Evolutionary conservation across 1,284 basidiomycete species (phyloP).

Genomic region (Ustilago vetiveriae): DNA sequence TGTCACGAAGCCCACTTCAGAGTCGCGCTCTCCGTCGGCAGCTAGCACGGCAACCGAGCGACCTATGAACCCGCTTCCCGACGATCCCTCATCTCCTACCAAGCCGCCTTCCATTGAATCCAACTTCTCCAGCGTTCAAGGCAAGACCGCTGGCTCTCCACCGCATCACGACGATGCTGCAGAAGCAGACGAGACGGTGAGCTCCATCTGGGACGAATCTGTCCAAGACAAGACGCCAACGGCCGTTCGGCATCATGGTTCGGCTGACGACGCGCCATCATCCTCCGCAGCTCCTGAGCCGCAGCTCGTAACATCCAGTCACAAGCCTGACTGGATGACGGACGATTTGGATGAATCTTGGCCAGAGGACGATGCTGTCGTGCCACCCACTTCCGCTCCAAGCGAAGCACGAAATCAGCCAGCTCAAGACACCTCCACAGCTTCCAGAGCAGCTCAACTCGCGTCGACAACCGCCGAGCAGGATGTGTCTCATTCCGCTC

Average conservation of each 20-base stretch:
- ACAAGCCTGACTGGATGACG: slow-evolving; percentile 45
- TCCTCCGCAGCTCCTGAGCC: neutral
- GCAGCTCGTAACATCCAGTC: neutral
- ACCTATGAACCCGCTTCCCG: slow-evolving; percentile 1
- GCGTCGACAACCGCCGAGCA: neutral
- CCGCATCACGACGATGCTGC: slow-evolving; percentile 8
- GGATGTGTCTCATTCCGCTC: neutral
- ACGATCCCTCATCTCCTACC: slow-evolving; percentile 9
- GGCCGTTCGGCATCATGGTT: too few species aligned
- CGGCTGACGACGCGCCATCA: neutral
- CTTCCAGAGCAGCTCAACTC: neutral
- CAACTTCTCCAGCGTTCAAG: slow-evolving; percentile 49
- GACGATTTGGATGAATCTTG: slow-evolving; percentile 51
- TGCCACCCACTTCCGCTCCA: slow-evolving; percentile 1
- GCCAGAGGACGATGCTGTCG: slow-evolving; percentile 24
- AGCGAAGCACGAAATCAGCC: neutral
- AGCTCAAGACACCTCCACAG: too few species aligned
- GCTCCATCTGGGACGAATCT: slow-evolving; percentile 43
- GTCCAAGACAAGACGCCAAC: slow-evolving; percentile 4
- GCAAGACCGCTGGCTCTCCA: slow-evolving; percentile 43
- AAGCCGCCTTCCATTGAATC: slow-evolving; percentile 43
- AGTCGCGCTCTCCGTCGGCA: slow-evolving; percentile 21
- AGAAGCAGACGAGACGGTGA: slow-evolving; percentile 17
- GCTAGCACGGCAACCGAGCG: slow-evolving; percentile 27
- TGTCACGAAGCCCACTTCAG: neutral